phyloP scores from a whole-genome alignment of 768 basidiomycete genomes.

The Pleurotus ostreatus region DNA sequence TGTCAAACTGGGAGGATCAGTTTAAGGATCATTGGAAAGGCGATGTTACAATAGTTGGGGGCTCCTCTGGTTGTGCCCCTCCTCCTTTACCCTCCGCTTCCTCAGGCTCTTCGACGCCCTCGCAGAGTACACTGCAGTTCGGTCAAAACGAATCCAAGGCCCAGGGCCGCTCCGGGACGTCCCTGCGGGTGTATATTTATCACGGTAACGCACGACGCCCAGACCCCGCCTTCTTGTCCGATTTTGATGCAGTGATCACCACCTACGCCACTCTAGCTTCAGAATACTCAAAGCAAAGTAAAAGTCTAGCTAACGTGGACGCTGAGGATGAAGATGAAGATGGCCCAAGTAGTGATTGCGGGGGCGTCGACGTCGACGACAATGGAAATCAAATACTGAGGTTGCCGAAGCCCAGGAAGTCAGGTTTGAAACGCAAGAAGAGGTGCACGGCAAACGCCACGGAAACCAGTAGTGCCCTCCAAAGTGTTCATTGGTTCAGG shows the following conservation, averaged over 20 bases:
- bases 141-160: slow-evolving; percentile 24
- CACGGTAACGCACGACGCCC: slow-evolving; percentile 87
- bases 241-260: slow-evolving; percentile 97
- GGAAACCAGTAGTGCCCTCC: slow-evolving; percentile 74
- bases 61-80: slow-evolving; percentile 46
- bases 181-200: slow-evolving; percentile 89
- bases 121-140: slow-evolving; percentile 22
- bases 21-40: slow-evolving; percentile 97
- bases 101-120: slow-evolving; percentile 31
- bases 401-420: slow-evolving; percentile 63
- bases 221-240: slow-evolving; percentile 82
- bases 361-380: slow-evolving; percentile 63
- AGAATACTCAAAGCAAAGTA: slow-evolving; percentile 87
- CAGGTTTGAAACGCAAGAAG: slow-evolving; percentile 65
- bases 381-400: slow-evolving; percentile 59
- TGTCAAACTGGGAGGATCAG: slow-evolving; percentile 99
- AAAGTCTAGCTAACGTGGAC: slow-evolving; percentile 53
- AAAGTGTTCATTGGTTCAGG: slow-evolving; percentile 95
- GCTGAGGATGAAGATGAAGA: slow-evolving; percentile 68
- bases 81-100: slow-evolving; percentile 31
- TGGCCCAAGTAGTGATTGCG: slow-evolving; percentile 60
- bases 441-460: slow-evolving; percentile 24
- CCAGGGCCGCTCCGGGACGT: slow-evolving; percentile 40
- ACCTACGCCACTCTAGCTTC: slow-evolving; percentile 95
- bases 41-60: slow-evolving; percentile 79